Evolutionary conservation across 345 rosid genomes (phyloP).

Genomic region (Abelmoschus esculentus): DNA sequence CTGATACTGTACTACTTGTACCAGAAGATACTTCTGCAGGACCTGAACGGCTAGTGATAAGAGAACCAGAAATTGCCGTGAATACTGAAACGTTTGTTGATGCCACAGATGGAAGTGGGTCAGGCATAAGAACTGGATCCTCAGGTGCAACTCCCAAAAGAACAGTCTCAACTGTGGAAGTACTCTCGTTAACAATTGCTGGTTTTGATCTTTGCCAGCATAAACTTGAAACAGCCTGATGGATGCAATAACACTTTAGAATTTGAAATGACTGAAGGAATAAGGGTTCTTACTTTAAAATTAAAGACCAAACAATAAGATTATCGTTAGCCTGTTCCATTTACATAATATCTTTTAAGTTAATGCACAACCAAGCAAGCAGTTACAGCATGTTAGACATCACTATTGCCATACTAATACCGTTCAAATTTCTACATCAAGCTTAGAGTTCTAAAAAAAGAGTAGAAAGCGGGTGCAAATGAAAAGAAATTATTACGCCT

Average conservation of each 20-base stretch:
- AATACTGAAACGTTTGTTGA: slow-evolving; percentile 46
- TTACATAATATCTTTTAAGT: not conserved
- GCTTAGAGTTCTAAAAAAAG: not conserved
- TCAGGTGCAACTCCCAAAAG: slow-evolving; percentile 81
- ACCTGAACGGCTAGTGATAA: slow-evolving; percentile 30
- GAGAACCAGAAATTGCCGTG: slow-evolving; percentile 41
- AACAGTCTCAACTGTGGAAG: slow-evolving; percentile 72
- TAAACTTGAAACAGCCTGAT: slow-evolving; percentile 88
- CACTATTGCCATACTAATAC: not conserved
- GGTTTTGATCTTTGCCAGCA: slow-evolving; percentile 99
- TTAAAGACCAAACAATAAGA: not conserved
- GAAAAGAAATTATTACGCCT: not conserved
- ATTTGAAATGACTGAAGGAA: slow-evolving; percentile 14
- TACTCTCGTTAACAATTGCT: slow-evolving; percentile 66
- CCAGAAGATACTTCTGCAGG: slow-evolving; percentile 36
- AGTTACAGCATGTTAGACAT: not conserved
- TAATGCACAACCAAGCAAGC: not conserved
- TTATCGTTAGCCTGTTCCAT: not conserved
- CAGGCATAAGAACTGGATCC: slow-evolving; percentile 93
- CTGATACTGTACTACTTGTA: slow-evolving; percentile 29
- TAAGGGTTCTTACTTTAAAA: slow-evolving; percentile 5
- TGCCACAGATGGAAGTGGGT: slow-evolving; percentile 79
- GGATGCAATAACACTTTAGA: slow-evolving; percentile 20
- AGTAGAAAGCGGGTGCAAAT: not conserved
- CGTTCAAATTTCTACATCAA: slow-evolving; percentile 4